Percentiles rank a stretch among this genome's conserved stretches.
Conservation (phyloP, 2,329 filamentous ascomycete genomes). For the Colletotrichum magnum region DNA sequence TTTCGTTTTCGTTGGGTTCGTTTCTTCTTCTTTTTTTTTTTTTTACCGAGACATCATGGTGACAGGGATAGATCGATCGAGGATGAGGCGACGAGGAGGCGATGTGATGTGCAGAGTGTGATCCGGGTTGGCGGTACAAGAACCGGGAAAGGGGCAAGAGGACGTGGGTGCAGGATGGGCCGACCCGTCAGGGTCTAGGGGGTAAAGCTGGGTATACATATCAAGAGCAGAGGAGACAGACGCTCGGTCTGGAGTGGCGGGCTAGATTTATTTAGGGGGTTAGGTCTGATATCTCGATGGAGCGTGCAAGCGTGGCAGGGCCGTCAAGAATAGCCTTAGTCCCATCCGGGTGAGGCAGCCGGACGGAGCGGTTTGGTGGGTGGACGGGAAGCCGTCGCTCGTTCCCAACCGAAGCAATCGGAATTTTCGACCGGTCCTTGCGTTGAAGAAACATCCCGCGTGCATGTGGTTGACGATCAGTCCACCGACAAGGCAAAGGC, state of each 20-base stretch:
- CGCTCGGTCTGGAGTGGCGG: slow-evolving; percentile 3
- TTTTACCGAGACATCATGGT: slow-evolving; percentile 30
- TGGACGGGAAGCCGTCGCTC: slow-evolving; percentile 4
- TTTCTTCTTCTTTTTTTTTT: not conserved
- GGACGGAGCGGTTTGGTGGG: not conserved
- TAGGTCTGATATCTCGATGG: slow-evolving; percentile 30
- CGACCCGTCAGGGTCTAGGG: slow-evolving; percentile 30
- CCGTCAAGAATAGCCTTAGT: slow-evolving; percentile 32
- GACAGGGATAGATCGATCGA: slow-evolving; percentile 5
- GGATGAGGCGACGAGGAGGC: not conserved
- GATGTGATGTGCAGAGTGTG: slow-evolving; percentile 22
- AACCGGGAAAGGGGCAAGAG: slow-evolving; percentile 3
- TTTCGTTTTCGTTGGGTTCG: not conserved
- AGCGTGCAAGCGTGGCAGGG: slow-evolving; percentile 9
- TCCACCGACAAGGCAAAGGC: no score
- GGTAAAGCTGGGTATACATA: slow-evolving; percentile 31
- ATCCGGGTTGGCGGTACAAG: slow-evolving; percentile 24
- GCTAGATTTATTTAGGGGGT: slow-evolving; percentile 36
- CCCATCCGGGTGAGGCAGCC: slow-evolving; percentile 11
- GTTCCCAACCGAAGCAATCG: not conserved
- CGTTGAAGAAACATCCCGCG: slow-evolving; percentile 11
- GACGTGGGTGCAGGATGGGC: not conserved
- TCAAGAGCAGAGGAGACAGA: not conserved
- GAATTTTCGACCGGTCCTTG: slow-evolving; percentile 10
- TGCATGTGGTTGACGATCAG: not conserved